A percentile compares a stretch with the other conserved stretches of the same genome.
Evolutionary conservation across 78 protist species (phyloP).

Genomic region (Dictyostelium intermedium): DNA sequence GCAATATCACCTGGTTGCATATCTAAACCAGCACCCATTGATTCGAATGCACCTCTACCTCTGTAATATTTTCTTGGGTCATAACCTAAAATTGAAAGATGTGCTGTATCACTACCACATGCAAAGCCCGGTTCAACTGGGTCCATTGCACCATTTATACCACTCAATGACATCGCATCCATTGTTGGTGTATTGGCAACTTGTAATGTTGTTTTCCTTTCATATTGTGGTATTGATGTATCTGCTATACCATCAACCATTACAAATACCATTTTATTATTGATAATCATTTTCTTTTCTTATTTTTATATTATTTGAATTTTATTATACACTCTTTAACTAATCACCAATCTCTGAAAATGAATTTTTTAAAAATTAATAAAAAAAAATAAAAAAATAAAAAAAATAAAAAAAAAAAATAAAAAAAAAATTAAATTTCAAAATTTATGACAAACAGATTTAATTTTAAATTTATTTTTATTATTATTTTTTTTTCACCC

Average conservation of each 20-base stretch:
- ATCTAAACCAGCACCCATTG: constrained; percentile 92
- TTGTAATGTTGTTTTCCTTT: constrained; percentile 41
- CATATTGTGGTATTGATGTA: constrained; percentile 46
- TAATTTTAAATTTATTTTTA: too few species aligned
- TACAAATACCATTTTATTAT: constrained; percentile 53
- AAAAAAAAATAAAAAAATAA: too few species aligned
- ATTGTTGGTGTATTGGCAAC: constrained; percentile 42
- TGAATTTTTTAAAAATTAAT: too few species aligned
- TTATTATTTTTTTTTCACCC: too few species aligned
- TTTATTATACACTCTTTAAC: too few species aligned
- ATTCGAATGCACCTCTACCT: constrained; percentile 94
- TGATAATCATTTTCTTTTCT: background rate
- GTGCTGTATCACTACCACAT: constrained; percentile 96
- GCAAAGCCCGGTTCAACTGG: constrained; percentile 93
- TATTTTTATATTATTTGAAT: background rate
- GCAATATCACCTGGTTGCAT: constrained; percentile 94
- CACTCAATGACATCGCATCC: constrained; percentile 66
- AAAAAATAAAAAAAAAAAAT: too few species aligned
- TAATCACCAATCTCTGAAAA: too few species aligned
- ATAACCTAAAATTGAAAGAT: constrained; percentile 90
- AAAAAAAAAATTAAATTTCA: too few species aligned
- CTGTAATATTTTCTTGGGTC: constrained; percentile 87
- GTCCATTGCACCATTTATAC: constrained; percentile 85
- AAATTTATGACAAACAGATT: too few species aligned
- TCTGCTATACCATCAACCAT: constrained; percentile 75